Conservation (phyloP, 148 eudicot species). For the Nepenthes mirabilis region DNA sequence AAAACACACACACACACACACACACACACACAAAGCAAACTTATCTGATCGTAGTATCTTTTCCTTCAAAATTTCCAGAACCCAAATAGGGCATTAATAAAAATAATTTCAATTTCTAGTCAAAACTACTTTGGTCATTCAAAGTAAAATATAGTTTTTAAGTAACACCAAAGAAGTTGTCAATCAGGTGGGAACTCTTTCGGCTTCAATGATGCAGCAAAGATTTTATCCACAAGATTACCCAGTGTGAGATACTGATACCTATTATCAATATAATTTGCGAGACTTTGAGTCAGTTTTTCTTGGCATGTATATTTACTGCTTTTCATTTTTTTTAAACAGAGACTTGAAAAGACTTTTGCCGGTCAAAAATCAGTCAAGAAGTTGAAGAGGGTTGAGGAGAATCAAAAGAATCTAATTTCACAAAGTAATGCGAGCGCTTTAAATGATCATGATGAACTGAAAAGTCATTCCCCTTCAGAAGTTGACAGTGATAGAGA, state of each 20-base stretch:
- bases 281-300: conserved; percentile 2
- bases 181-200: conserved; percentile 18
- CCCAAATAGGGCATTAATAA: no score
- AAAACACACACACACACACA: no score
- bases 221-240: conserved; percentile 8
- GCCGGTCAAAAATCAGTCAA: conserved; percentile 47
- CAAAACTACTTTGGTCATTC: no score
- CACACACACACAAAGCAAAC: no score
- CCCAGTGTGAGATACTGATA: conserved; percentile 21
- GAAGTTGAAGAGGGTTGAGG: conserved; percentile 34
- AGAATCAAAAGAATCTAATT: conserved; percentile 13
- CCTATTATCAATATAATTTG: conserved; percentile 1
- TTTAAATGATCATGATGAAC: conserved; percentile 21
- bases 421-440: not conserved
- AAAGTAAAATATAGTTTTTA: no score
- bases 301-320: not conserved
- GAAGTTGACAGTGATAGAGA: conserved; percentile 11
- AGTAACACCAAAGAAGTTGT: not conserved
- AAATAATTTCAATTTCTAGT: no score
- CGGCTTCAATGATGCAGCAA: conserved; percentile 6
- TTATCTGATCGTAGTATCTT: no score
- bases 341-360: conserved; percentile 29
- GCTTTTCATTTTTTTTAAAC: conserved; percentile 8
- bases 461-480: conserved; percentile 8
- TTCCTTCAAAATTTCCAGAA: no score